These are phyloP conservation scores for Candida freyschussii DNA, from an alignment of 1,139 yeast genomes.

Conservation along the genomic window DNA sequence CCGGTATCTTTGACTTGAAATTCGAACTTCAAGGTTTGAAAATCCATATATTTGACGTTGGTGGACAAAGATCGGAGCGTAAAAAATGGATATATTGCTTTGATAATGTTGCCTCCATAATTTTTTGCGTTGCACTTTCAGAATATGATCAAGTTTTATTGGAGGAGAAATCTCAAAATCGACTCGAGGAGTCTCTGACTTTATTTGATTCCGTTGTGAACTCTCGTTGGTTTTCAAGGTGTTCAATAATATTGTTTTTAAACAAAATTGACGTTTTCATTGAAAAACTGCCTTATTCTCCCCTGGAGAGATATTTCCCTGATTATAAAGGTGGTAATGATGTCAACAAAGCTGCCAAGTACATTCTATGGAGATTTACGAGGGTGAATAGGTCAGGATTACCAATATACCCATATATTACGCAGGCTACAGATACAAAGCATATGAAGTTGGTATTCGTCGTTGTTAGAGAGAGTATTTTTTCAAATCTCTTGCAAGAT, in stretches of 20 bases:
- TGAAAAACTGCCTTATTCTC: slow-evolving; percentile 76
- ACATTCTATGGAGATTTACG: slow-evolving; percentile 85
- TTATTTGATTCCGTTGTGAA: slow-evolving; percentile 87
- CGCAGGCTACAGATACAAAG: slow-evolving; percentile 92
- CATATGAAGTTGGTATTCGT: slow-evolving; percentile 87
- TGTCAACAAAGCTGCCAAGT: slow-evolving; percentile 90
- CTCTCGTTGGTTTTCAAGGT: slow-evolving; percentile 89
- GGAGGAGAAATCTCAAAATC: slow-evolving; percentile 75
- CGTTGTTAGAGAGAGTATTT: slow-evolving; percentile 83
- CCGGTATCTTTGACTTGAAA: slow-evolving; percentile 82
- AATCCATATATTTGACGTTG: slow-evolving; percentile 86
- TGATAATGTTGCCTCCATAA: slow-evolving; percentile 83
- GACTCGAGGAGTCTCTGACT: slow-evolving; percentile 80
- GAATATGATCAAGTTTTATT: slow-evolving; percentile 85
- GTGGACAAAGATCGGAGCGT: slow-evolving; percentile 91
- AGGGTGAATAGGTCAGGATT: slow-evolving; percentile 80
- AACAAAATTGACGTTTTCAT: slow-evolving; percentile 90
- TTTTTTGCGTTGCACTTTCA: slow-evolving; percentile 84
- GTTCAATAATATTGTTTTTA: slow-evolving; percentile 78
- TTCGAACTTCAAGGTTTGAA: slow-evolving; percentile 74
- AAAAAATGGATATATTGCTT: slow-evolving; percentile 96
- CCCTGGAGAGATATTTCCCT: slow-evolving; percentile 79
- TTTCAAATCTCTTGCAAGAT: slow-evolving; percentile 79
- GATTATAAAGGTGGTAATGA: slow-evolving; percentile 88
- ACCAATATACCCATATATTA: slow-evolving; percentile 82